A percentile compares a stretch with the other conserved stretches of the same genome.
Conservation (phyloP, 768 basidiomycete genomes). For the Harrya chromipes region DNA sequence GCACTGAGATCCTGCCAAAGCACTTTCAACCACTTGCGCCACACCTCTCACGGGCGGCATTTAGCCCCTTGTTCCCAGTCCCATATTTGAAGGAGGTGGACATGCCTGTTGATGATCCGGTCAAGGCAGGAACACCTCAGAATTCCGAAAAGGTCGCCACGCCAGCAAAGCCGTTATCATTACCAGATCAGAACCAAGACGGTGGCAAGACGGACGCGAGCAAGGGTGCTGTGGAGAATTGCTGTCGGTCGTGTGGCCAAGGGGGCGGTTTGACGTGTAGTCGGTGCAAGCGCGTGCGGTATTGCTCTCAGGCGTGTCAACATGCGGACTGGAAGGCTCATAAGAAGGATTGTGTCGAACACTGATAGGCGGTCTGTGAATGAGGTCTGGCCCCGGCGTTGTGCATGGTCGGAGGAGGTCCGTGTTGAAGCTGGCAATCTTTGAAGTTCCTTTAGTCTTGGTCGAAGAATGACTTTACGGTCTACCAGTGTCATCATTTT, state of each 20-base stretch:
- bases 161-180: no score
- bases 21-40: slow-evolving; percentile 39
- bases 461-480: no score
- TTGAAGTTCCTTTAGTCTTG: no score
- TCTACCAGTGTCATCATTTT: no score
- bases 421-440: no score
- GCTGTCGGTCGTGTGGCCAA: slow-evolving; percentile 6
- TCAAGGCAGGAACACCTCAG: background rate
- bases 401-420: no score
- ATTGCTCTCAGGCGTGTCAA: slow-evolving; percentile 45
- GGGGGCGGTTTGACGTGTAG: slow-evolving; percentile 22
- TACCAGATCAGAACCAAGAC: background rate
- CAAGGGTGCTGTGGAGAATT: background rate
- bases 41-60: slow-evolving; percentile 48
- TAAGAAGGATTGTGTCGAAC: slow-evolving; percentile 3
- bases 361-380: no score
- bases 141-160: no score
- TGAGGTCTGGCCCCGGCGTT: background rate
- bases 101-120: background rate
- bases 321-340: slow-evolving; percentile 11
- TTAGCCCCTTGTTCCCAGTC: slow-evolving; percentile 52
- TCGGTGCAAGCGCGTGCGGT: slow-evolving; percentile 37
- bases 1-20: slow-evolving; percentile 9
- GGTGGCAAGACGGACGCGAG: background rate
- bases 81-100: slow-evolving; percentile 40